phyloP scores from a whole-genome alignment of 345 rosid species.

The Syzygium jambos region DNA sequence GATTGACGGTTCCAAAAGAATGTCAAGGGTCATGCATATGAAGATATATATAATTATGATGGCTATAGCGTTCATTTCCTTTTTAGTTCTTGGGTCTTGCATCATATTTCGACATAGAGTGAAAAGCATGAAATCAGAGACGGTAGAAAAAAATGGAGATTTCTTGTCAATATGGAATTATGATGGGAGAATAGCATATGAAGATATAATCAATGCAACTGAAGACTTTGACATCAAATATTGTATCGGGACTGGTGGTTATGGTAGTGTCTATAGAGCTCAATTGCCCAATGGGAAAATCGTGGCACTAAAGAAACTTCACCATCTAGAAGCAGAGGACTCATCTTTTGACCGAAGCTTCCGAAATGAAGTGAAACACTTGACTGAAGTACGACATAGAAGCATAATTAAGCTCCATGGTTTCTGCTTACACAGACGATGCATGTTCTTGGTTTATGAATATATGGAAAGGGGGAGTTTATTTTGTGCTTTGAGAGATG shows the following conservation, averaged over 20 bases:
- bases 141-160: not conserved
- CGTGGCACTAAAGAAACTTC: conserved; percentile 12
- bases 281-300: not conserved
- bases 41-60: rapidly evolving
- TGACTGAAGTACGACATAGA: conserved; percentile 8
- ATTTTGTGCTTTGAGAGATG: not conserved
- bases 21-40: rapidly evolving
- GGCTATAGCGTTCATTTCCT: rapidly evolving
- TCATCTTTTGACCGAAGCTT: not conserved
- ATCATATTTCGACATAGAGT: not conserved
- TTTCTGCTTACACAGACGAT: not conserved
- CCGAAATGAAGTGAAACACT: not conserved
- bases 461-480: conserved; percentile 4
- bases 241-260: too few species aligned
- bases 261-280: conserved; percentile 22
- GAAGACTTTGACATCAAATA: not conserved
- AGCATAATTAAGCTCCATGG: conserved; percentile 8
- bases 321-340: not conserved
- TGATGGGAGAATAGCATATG: too few species aligned
- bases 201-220: not conserved
- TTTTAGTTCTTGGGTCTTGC: rapidly evolving
- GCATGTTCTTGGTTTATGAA: conserved; percentile 5
- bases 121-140: not conserved
- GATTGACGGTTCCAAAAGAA: rapidly evolving
- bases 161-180: not conserved